These are phyloP conservation scores for Alternaria sp. DNA, from an alignment of 2,329 filamentous ascomycete genomes.

Conservation along the genomic window DNA sequence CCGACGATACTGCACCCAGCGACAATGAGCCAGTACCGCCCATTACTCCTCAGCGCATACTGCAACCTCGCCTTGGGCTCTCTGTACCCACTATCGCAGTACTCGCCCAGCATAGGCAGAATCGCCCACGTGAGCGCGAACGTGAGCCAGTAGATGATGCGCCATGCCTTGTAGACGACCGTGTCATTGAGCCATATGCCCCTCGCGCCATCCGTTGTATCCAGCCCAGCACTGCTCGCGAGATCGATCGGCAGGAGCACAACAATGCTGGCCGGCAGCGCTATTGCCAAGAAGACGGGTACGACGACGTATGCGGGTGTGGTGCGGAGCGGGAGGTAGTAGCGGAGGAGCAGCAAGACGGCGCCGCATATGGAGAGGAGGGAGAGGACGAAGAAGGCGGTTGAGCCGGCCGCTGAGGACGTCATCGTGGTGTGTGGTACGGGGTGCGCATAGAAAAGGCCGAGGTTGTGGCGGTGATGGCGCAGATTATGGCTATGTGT, in stretches of 20 bases:
- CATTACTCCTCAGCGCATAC: constrained; percentile 87
- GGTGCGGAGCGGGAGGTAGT: constrained; percentile 87
- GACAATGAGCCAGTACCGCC: constrained; percentile 83
- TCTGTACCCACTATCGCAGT: constrained; percentile 90
- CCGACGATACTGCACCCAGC: constrained; percentile 73
- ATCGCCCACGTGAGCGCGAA: constrained; percentile 96
- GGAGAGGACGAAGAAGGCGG: constrained; percentile 76
- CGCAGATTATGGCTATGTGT: constrained; percentile 1
- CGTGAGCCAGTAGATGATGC: constrained; percentile 96
- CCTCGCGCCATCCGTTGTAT: constrained; percentile 68
- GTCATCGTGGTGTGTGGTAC: constrained; percentile 43
- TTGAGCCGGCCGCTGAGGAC: constrained; percentile 75
- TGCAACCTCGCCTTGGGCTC: constrained; percentile 80
- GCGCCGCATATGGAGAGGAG: constrained; percentile 75
- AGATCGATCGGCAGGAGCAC: constrained; percentile 95
- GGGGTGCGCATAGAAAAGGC: constrained; percentile 22
- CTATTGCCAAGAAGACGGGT: constrained; percentile 95
- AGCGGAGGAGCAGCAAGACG: constrained; percentile 83
- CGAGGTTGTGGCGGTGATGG: not conserved
- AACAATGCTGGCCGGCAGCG: constrained; percentile 88
- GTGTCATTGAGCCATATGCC: constrained; percentile 87
- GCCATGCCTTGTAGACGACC: constrained; percentile 85
- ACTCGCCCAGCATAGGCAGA: constrained; percentile 90
- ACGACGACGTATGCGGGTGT: constrained; percentile 90
- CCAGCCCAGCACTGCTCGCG: constrained; percentile 79